Evolutionary conservation across 139 green algal genomes (phyloP).

Genomic region (Chlorella sp.): DNA sequence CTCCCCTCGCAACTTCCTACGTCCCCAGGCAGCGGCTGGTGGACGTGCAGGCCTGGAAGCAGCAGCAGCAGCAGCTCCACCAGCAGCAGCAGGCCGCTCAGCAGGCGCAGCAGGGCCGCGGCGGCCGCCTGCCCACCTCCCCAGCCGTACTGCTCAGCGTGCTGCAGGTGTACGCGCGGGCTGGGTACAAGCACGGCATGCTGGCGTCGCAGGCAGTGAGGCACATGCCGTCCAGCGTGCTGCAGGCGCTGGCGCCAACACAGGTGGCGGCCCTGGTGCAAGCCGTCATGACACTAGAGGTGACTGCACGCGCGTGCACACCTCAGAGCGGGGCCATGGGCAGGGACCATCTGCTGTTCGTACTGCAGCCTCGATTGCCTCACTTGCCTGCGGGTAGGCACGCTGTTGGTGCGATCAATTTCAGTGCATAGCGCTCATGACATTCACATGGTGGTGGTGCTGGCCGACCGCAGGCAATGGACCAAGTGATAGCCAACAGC

Average conservation of each 20-base stretch:
- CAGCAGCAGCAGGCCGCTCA: no score
- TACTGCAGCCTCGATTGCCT: not conserved
- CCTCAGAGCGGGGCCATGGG: no score
- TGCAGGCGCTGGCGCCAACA: not conserved
- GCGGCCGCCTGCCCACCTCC: not conserved
- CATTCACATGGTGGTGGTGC: not conserved
- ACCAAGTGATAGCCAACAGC: not conserved
- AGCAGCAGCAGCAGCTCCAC: not conserved
- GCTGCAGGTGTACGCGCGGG: not conserved
- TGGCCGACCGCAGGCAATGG: not conserved
- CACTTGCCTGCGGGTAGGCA: no score
- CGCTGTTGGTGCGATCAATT: not conserved
- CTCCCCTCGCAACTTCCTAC: not conserved
- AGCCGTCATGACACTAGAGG: not conserved
- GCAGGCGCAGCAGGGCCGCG: no score
- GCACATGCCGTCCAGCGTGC: not conserved
- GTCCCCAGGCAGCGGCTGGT: not conserved
- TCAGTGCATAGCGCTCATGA: not conserved
- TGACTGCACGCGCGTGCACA: no score
- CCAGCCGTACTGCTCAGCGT: not conserved
- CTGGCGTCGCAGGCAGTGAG: not conserved
- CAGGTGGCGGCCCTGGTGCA: not conserved
- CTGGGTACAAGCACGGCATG: not conserved
- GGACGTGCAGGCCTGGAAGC: not conserved
- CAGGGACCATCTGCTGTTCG: not conserved